A percentile compares a stretch with the other conserved stretches of the same genome.
phyloP scores from a whole-genome alignment of 2,329 filamentous ascomycete genomes.

The Nectriaceae sp. region DNA sequence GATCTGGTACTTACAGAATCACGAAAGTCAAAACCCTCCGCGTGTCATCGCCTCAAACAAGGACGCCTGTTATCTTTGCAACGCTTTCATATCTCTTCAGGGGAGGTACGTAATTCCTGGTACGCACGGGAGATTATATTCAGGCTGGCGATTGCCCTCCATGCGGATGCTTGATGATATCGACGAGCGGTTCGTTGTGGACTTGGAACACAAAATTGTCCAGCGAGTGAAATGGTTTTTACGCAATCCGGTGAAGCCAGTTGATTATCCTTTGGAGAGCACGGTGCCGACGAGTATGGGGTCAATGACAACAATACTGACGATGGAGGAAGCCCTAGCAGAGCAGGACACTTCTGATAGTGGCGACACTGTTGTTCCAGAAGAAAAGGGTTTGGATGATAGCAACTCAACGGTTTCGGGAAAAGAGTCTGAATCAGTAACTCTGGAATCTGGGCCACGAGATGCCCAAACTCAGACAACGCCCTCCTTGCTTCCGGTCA shows the following conservation, averaged over 20 bases:
- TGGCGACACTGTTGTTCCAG: no score
- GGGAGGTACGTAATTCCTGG: slow-evolving; percentile 9
- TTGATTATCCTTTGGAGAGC: slow-evolving; percentile 7
- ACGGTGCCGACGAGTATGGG: slow-evolving; percentile 1
- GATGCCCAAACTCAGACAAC: no score
- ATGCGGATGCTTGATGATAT: not conserved
- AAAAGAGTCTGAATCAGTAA: no score
- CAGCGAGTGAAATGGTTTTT: slow-evolving; percentile 2
- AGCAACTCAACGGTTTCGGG: no score
- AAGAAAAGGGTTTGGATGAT: no score
- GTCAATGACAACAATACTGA: no score
- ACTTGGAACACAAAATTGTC: slow-evolving; percentile 8
- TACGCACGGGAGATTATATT: slow-evolving; percentile 22
- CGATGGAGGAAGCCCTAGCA: no score
- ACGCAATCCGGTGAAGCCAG: not conserved
- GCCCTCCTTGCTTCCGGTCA: no score
- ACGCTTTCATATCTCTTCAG: slow-evolving; percentile 13
- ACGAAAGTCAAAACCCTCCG: slow-evolving; percentile 5
- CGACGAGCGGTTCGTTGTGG: slow-evolving; percentile 2
- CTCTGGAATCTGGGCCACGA: no score
- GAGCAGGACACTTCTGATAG: no score
- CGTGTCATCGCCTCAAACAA: slow-evolving; percentile 23
- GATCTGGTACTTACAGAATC: slow-evolving; percentile 15
- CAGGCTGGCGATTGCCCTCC: slow-evolving; percentile 16
- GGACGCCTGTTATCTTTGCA: slow-evolving; percentile 22